Conservation (phyloP, 352 stramenopile genomes). For the Phytophthora capsici region DNA sequence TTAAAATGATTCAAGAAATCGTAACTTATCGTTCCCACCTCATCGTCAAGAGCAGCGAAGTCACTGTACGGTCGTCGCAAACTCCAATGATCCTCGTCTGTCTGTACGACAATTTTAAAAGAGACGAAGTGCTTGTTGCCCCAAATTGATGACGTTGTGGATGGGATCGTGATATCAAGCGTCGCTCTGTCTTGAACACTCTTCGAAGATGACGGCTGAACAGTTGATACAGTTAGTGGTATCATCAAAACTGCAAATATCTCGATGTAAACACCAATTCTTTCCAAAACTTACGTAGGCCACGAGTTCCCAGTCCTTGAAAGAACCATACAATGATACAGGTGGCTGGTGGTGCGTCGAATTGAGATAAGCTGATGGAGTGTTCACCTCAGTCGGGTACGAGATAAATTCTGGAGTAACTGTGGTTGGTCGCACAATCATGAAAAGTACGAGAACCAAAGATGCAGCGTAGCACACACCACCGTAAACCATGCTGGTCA, state of each 20-base stretch:
- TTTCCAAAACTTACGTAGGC: constrained; percentile 16
- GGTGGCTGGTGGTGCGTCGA: constrained; percentile 48
- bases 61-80: constrained; percentile 71
- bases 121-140: constrained; percentile 74
- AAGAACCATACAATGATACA: constrained; percentile 63
- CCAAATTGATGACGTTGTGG: constrained; percentile 74
- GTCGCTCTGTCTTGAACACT: constrained; percentile 26
- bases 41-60: constrained; percentile 65
- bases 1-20: neutral
- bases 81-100: constrained; percentile 73
- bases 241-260: neutral
- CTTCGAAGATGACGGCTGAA: constrained; percentile 30
- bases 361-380: constrained; percentile 67
- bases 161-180: constrained; percentile 70
- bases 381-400: constrained; percentile 51
- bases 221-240: constrained; percentile 9
- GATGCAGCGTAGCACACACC: constrained; percentile 49
- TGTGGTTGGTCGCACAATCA: constrained; percentile 54
- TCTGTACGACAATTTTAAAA: constrained; percentile 79
- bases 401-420: constrained; percentile 60
- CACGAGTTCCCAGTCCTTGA: constrained; percentile 49
- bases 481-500: constrained; percentile 34
- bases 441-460: constrained; percentile 55
- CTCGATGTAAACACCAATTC: too few relatives aligned
- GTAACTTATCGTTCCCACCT: constrained; percentile 28